Base-by-base conservation (phyloP, 352 stramenopile genomes). In the Peronospora destructor region DNA sequence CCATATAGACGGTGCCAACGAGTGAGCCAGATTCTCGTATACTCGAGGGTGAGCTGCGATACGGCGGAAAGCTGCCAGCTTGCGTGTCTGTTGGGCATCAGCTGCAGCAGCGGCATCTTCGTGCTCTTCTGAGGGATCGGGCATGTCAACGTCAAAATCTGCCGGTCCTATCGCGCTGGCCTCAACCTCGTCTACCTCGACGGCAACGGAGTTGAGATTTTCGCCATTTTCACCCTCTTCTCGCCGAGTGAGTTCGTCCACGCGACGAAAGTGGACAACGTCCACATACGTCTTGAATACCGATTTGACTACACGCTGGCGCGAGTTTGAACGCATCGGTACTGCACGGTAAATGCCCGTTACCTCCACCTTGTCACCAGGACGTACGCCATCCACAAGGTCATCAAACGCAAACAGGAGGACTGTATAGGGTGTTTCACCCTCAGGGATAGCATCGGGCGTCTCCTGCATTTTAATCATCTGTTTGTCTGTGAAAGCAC, bases 231-330 rank as follows among this genome's bases (percentile, higher is more conserved):
- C 53, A 26, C 58, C 58, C 29, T 71, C 62, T 29, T 66, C 70
- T 11, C 74, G 74, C 6, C 79, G 70, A 9, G 71, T 70, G 17
- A 90, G 71, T 44, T 90, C 82, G 32, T 93, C 80, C 17, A 97
- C 84, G n/a, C 80, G 83, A 16, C 90, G 76, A 74, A 98, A 98
- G 69, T 99, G 96, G 25, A 99, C 86, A 12, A 98, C 96, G 66
- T 99, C 96, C 5, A 99, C 78, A 61, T 98, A 99, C 5, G 96
- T 99, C 53, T 97, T 97, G 73, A 98, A 99, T 2, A 99, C 91
- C 21, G 84, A 96, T 47, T 96, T 96, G 12, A 98, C 76, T 13
- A 97, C 95, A 11, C 93, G 88, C 45, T 97, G 86, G 16, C 93
- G 91, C 0, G 93, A 95, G 55, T 97, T 97, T 0, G 95, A 79